Evolutionary conservation across 176 grass and related monocot species (phyloP), one percentile per base, ranked within the genome.

Genomic region (Oryza brachyantha): DNA sequence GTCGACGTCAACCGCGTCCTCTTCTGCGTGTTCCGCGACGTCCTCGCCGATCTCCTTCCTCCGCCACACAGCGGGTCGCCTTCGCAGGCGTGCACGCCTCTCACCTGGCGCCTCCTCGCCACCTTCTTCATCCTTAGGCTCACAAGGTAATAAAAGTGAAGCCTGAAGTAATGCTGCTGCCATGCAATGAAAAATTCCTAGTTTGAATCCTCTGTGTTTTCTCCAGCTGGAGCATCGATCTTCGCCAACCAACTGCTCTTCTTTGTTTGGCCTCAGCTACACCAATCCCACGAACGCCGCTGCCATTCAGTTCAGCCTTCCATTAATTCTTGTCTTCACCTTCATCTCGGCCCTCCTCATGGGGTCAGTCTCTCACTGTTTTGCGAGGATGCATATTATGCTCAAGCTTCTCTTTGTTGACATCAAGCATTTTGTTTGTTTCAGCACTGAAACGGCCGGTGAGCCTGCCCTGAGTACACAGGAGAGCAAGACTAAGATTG

Each of bases 221-320:
- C 72, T 6, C 17, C n/a, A n/a, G 29, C 34, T 78, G 58, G 61
- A 94, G 95, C n/a, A n/a, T n/a, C n/a, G 69, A 90, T 98, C 73
- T 94, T 94, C 66, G 95, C 79, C 45, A 98, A 98, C 66, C 95
- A 98, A 80, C 74, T 98, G 29, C 81, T 98, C 10, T 98, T 98
- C 74, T 87, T 98, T 81, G 70, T n/a, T 98, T 31, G 92, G 92
- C 6, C 79, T 98, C 40, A 88, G 89, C 81, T 98, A 92, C 83
- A 98, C 95, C 74, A 98, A 83, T n/a, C 95, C 95, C 17, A 94
- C 89, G 69, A 94, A 94, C 57, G 92, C 95, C 35, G 90, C 92
- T 14, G 92, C 95, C 28, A 80, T 85, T 87, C 95, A 98, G 61
- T 92, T 92, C 57, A n/a, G n/a, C n/a, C n/a, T n/a, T n/a, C n/a